Percentiles rank a stretch among this genome's conserved stretches.
Evolutionary conservation across 2,329 filamentous ascomycete species (phyloP).

Genomic region (Trichoderma atrobrunneum): DNA sequence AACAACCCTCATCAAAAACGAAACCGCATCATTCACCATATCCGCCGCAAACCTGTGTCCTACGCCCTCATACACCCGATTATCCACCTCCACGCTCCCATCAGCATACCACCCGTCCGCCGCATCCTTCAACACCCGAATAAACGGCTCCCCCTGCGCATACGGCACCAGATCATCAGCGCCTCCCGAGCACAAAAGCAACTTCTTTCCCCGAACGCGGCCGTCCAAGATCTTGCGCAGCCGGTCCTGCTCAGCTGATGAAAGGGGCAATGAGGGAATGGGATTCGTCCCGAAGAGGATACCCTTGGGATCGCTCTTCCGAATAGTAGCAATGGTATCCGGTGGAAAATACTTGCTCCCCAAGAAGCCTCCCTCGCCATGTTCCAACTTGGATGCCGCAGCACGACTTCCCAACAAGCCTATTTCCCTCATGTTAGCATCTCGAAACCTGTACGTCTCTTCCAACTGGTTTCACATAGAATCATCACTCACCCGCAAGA

Average conservation of each 20-base stretch:
- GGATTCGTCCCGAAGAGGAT: constrained; percentile 60
- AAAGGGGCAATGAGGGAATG: constrained; percentile 33
- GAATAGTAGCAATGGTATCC: constrained; percentile 61
- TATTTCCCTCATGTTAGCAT: constrained; percentile 25
- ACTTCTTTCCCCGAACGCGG: constrained; percentile 57
- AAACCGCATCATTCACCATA: constrained; percentile 66
- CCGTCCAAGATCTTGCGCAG: constrained; percentile 46
- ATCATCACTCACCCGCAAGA: constrained; percentile 59
- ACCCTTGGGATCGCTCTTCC: constrained; percentile 70
- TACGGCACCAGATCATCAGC: constrained; percentile 74
- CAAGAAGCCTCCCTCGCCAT: constrained; percentile 62
- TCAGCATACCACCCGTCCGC: constrained; percentile 52
- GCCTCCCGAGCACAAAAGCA: constrained; percentile 63
- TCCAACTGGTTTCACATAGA: neutral
- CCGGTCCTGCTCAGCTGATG: constrained; percentile 41
- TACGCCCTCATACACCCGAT: constrained; percentile 65
- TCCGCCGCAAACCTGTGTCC: constrained; percentile 66
- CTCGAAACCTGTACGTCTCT: neutral
- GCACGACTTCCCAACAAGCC: constrained; percentile 77
- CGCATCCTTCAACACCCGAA: constrained; percentile 59
- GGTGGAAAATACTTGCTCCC: constrained; percentile 75
- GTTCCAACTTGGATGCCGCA: constrained; percentile 55
- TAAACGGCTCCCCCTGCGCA: constrained; percentile 55
- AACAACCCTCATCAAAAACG: constrained; percentile 57
- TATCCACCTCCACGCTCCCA: constrained; percentile 56